Base-by-base conservation (phyloP, 129 eudicot genomes). In the Escallonia herrerae region DNA sequence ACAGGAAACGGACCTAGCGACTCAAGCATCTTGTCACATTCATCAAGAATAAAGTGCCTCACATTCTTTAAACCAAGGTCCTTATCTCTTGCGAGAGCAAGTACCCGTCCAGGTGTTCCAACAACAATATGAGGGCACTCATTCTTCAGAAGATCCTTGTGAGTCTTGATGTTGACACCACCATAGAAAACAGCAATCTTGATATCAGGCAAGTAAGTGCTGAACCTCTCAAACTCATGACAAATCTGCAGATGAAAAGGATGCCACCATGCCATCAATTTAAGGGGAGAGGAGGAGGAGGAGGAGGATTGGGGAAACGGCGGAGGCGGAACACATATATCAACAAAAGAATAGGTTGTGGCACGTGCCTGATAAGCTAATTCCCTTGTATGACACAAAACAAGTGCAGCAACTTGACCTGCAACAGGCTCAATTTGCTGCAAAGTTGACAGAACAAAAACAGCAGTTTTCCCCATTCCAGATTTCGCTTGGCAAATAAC, bases 391-490 rank as follows among this genome's bases (percentile, higher is more conserved):
- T 91, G 98, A 53, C 96, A 91, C 39, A 88, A 72, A 71, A 91
- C 98, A 70, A 91, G 96, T 3, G 98, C 98, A 72, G 98, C 91
- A 53, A 91, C 98, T 82, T 91, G 98, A 67, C 98, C 98, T 15
- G 98, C 84, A 44, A 88, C 95, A 7, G 98, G 98, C 72, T 87
- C 96, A 61, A 91, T 87, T 81, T 88, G 98, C 72, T 91, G 98
- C 76, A 91, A 60, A 4, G 96, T 87, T 49, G 98, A 91, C 37
- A 91, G 73, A 62, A 91, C 98, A 81, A 91, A 91, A 5, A 91
- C 98, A 48, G 98, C 98, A 9, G 98, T 91, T 76, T 91, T 91
- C 49, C 98, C 98, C 98, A 91, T 91, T 58, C 98, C 98, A 72
- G 98, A 91, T 62, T 93, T 93, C 4, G 99, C 99, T 93, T 93